Base-by-base conservation (phyloP, 805 yeast genomes). In the Yamadazyma endophytica region DNA sequence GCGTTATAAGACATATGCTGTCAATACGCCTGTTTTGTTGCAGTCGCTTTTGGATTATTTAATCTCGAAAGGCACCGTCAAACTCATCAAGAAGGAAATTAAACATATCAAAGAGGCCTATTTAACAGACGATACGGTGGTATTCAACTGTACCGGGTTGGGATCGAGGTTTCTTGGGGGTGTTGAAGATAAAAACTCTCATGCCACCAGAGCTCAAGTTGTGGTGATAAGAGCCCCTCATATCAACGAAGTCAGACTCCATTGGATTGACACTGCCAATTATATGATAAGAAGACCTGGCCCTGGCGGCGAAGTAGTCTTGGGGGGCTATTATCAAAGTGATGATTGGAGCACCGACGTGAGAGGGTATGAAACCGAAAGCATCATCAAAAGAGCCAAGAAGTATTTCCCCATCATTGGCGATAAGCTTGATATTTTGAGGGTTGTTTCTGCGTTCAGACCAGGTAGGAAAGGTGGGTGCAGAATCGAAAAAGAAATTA, bases 381-480 rank as follows among this genome's bases (percentile, higher is more conserved):
- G 78, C 38, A 80, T 82, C 32, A 43, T 81, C 23, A 58, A 55
- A 29, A 66, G 88, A n/a, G n/a, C n/a, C n/a, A n/a, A n/a, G n/a
- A n/a, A n/a, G n/a, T n/a, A n/a, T n/a, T n/a, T n/a, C n/a, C n/a
- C n/a, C n/a, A n/a, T n/a, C n/a, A n/a, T n/a, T n/a, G n/a, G n/a
- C n/a, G n/a, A n/a, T n/a, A n/a, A n/a, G n/a, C n/a, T 55, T 21
- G 81, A 77, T 38, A 65, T 83, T 16, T 29, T 80, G 8, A 67
- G 83, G 26, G 79, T 75, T 21, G 82, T 73, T 1, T 77, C 86
- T 5, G 92, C 90, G 0, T 60, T 81, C 26, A 70, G 94, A 39
- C 94, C 92, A 6, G 65, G 78, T 18, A 68, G 92, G 46, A 66
- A 70, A 21, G 88, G 87, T 7, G 92, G 92, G 4, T 76, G 72